Percentiles rank a stretch among this genome's conserved stretches.
Evolutionary conservation across 768 basidiomycete genomes (phyloP).

Genomic region (Galerina sulciceps): DNA sequence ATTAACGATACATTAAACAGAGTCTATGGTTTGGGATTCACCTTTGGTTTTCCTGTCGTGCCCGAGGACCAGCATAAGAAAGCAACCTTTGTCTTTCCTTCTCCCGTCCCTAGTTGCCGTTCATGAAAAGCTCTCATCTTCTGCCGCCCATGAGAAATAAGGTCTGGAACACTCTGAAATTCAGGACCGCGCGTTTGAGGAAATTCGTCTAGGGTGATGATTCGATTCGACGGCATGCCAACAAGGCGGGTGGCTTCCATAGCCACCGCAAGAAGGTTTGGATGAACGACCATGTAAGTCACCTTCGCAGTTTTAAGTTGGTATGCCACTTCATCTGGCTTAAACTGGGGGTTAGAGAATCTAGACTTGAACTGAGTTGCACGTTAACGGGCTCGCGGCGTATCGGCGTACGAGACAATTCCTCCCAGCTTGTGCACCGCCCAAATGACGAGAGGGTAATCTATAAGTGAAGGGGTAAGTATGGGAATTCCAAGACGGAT

Average conservation of each 20-base stretch:
- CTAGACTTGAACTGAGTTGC: conserved; percentile 31
- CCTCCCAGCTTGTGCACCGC: conserved; percentile 54
- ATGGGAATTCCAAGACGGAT: background rate
- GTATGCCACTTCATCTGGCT: conserved; percentile 53
- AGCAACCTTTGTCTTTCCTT: conserved; percentile 64
- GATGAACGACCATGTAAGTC: conserved; percentile 48
- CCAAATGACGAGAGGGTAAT: conserved; percentile 54
- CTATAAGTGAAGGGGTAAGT: conserved; percentile 20
- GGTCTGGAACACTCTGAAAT: conserved; percentile 24
- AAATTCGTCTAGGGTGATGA: conserved; percentile 41
- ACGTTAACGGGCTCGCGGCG: background rate
- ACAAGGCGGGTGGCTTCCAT: conserved; percentile 37
- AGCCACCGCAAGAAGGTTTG: conserved; percentile 38
- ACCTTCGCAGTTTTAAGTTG: conserved; percentile 50
- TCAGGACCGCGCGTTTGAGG: conserved; percentile 4
- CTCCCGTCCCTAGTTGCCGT: conserved; percentile 47
- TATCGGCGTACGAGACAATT: conserved; percentile 48
- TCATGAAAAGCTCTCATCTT: conserved; percentile 40
- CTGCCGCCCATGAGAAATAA: conserved; percentile 29
- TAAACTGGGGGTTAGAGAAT: conserved; percentile 59
- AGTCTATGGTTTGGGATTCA: conserved; percentile 16
- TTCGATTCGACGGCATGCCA: conserved; percentile 39
- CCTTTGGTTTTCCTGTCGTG: conserved; percentile 72
- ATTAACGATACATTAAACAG: background rate
- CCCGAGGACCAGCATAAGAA: conserved; percentile 71